A percentile compares a stretch with the other conserved stretches of the same genome.
These are phyloP conservation scores for Erysimum cheiri DNA, from an alignment of 441 rosid genomes.

Conservation along the genomic window DNA sequence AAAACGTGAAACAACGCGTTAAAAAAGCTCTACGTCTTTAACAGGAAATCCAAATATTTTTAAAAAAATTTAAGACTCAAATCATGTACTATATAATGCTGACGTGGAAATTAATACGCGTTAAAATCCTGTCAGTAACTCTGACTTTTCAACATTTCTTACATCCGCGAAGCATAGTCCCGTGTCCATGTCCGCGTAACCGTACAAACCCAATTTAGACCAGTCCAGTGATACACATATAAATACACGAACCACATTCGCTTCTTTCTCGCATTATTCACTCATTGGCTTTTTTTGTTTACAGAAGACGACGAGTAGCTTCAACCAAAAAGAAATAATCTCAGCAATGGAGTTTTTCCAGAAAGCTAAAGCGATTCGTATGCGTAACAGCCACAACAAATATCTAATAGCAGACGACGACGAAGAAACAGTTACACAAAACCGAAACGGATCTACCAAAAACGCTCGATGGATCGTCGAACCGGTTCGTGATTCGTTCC, in stretches of 20 bases:
- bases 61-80: no score
- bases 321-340: constrained; percentile 35
- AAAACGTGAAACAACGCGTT: background rate
- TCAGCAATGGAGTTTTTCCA: constrained; percentile 66
- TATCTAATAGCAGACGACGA: constrained; percentile 63
- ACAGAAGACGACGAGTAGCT: constrained; percentile 36
- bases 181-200: constrained; percentile 35
- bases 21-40: background rate
- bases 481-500: constrained; percentile 50
- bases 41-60: background rate
- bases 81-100: background rate
- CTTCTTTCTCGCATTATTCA: background rate
- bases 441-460: constrained; percentile 58
- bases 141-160: constrained; percentile 16
- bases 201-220: constrained; percentile 26
- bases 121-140: constrained; percentile 8
- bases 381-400: constrained; percentile 65
- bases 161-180: background rate
- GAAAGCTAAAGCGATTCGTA: constrained; percentile 66
- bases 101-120: constrained; percentile 36
- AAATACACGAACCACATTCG: background rate
- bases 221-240: background rate
- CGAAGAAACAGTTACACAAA: constrained; percentile 60
- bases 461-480: constrained; percentile 67
- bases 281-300: background rate